phyloP scores from a whole-genome alignment of 441 rosid genomes.

The Daphne laureola region DNA sequence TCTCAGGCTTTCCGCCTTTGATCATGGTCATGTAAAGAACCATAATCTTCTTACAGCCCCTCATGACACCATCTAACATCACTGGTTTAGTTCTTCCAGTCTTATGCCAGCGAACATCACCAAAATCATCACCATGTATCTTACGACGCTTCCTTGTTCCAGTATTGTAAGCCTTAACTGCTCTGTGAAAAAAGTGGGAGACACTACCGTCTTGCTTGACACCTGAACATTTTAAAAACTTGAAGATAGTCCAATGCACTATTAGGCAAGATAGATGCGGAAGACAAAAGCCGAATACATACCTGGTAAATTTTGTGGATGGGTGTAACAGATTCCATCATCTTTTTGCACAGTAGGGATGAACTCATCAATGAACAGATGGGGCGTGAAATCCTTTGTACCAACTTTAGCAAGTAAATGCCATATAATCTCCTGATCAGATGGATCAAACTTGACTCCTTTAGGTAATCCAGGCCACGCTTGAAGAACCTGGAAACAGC shows the following conservation, averaged over 20 bases:
- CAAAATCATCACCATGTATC: slow-evolving; percentile 65
- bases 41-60: slow-evolving; percentile 89
- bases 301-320: slow-evolving; percentile 95
- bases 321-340: slow-evolving; percentile 94
- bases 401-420: slow-evolving; percentile 76
- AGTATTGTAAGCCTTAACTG: slow-evolving; percentile 86
- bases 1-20: slow-evolving; percentile 66
- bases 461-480: slow-evolving; percentile 89
- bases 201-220: slow-evolving; percentile 71
- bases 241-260: not conserved
- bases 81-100: slow-evolving; percentile 89
- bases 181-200: slow-evolving; percentile 78
- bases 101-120: slow-evolving; percentile 95
- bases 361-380: slow-evolving; percentile 79
- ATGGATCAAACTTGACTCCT: slow-evolving; percentile 94
- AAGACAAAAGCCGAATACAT: slow-evolving; percentile 11
- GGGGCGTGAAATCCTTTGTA: slow-evolving; percentile 33
- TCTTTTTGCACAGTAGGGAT: slow-evolving; percentile 69
- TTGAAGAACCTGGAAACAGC: slow-evolving; percentile 47
- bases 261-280: slow-evolving; percentile 2
- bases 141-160: slow-evolving; percentile 94
- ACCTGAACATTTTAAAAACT: slow-evolving; percentile 29
- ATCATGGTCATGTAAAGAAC: slow-evolving; percentile 52
- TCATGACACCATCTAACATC: slow-evolving; percentile 61
- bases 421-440: slow-evolving; percentile 84